Evolutionary conservation across 2,329 filamentous ascomycete species (phyloP).

Genomic region (Fusarium tanahbumbuense): DNA sequence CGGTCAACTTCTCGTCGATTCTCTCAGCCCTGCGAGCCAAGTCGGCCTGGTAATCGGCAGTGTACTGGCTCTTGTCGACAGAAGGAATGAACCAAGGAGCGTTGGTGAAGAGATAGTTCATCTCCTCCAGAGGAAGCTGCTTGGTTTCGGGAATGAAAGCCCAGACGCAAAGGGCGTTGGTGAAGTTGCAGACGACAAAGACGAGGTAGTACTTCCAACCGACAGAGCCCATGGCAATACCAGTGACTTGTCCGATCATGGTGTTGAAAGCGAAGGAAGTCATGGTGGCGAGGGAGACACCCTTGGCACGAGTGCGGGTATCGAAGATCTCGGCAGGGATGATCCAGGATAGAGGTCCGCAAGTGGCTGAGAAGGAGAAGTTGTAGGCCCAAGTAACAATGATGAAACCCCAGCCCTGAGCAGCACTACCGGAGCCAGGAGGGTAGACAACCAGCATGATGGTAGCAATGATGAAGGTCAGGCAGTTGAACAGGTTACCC

Average conservation of each 20-base stretch:
- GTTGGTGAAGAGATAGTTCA: constrained; percentile 74
- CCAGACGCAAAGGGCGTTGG: constrained; percentile 66
- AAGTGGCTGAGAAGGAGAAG: constrained; percentile 78
- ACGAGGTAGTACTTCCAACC: constrained; percentile 62
- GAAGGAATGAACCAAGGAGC: constrained; percentile 25
- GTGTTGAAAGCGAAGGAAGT: constrained; percentile 80
- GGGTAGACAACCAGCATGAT: constrained; percentile 29
- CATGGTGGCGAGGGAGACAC: constrained; percentile 81
- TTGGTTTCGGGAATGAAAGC: constrained; percentile 74
- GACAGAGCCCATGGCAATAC: constrained; percentile 53
- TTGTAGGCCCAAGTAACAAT: constrained; percentile 81
- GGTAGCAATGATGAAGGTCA: constrained; percentile 57
- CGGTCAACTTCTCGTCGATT: constrained; percentile 21
- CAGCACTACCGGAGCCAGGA: constrained; percentile 10
- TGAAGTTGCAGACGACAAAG: constrained; percentile 69
- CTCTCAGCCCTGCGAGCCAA: constrained; percentile 65
- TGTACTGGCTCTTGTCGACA: constrained; percentile 16
- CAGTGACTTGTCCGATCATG: constrained; percentile 62
- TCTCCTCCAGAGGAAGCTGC: constrained; percentile 73
- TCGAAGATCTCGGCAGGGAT: constrained; percentile 81
- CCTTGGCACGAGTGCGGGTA: constrained; percentile 78
- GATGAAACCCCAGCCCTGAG: constrained; percentile 71
- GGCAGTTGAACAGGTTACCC: constrained; percentile 76
- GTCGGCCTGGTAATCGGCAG: constrained; percentile 53
- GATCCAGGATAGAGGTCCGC: constrained; percentile 72